Base-by-base conservation (phyloP, 2,329 filamentous ascomycete species). In the Graphiopsis chlorocephala region DNA sequence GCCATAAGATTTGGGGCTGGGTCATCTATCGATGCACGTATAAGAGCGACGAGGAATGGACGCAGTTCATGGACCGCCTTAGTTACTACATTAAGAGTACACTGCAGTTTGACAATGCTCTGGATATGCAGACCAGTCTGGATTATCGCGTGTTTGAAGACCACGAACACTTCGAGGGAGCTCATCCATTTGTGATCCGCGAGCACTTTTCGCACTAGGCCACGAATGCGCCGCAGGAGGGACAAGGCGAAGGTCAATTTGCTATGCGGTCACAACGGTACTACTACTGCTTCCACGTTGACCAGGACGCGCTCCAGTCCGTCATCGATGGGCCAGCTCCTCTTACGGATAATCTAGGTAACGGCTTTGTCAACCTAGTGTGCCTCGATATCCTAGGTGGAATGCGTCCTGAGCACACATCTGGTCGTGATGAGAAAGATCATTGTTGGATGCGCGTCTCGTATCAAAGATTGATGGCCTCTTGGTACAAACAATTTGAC, bases 21-120 rank as follows among this genome's bases (percentile, higher is more conserved):
- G 63, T 67, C n/a, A 66, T 69, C 61, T 68, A 70, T 33, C 63
- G 69, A 10, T 66, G 65, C 25, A 67, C 59, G 6, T 71, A 69
- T 52, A 26, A 59, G 23, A 67, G 58, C 42, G 65, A 68, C 25
- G 61, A 53, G 7, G 62, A 66, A 20, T 70, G 64, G 68, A 12
- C n/a, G 7, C 48, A 56, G 12, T 67, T 64, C 61, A 65, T 68
- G 42, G 7, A 4, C 2, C 63, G 66, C 42, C 64, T 68, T 4
- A 61, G 55, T 38, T 52, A n/a, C 25, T 14, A 57, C 11, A 66
- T 65, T 3, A 29, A 65, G n/a, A n/a, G 63, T 10, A 58, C 47
- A 3, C 38, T 67, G 14, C 29, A 50, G 33, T 35, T 17, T 23
- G 29, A 64, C 50, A 52, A 63, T 60, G 68, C 64, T 7, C 50